A percentile compares a stretch with the other conserved stretches of the same genome.
Evolutionary conservation across 306 rosid species (phyloP).

Genomic region (Herpetospermum pedunculosum): DNA sequence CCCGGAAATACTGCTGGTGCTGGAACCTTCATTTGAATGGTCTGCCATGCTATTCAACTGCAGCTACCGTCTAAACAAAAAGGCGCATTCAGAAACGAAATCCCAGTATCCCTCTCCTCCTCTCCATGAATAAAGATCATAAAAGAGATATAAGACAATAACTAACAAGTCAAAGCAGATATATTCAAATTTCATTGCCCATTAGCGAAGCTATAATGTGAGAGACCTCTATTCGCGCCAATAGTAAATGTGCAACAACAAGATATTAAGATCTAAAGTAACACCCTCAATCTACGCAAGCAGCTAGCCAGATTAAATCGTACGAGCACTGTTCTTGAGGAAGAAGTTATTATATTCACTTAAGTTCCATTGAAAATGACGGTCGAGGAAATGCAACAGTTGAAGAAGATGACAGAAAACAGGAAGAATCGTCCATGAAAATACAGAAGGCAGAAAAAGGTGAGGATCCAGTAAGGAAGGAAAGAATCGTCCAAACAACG

Average conservation of each 20-base stretch:
- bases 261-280: background rate
- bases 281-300: background rate
- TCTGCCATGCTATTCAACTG: slow-evolving; percentile 50
- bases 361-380: background rate
- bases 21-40: slow-evolving; percentile 49
- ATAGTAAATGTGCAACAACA: background rate
- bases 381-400: background rate
- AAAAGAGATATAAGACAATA: background rate
- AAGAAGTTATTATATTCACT: background rate
- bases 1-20: slow-evolving; percentile 30
- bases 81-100: slow-evolving; percentile 6
- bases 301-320: background rate
- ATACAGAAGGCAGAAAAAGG: background rate
- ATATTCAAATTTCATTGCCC: background rate
- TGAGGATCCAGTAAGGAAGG: background rate
- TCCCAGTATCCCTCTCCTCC: background rate
- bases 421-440: background rate
- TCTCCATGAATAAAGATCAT: background rate
- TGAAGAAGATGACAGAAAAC: background rate
- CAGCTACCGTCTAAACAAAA: slow-evolving; percentile 11
- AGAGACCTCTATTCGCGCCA: background rate
- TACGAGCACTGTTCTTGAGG: background rate
- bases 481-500: background rate
- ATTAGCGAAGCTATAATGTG: background rate
- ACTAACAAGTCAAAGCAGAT: background rate